phyloP scores from a whole-genome alignment of 768 basidiomycete species.

The Mycena vulgaris region DNA sequence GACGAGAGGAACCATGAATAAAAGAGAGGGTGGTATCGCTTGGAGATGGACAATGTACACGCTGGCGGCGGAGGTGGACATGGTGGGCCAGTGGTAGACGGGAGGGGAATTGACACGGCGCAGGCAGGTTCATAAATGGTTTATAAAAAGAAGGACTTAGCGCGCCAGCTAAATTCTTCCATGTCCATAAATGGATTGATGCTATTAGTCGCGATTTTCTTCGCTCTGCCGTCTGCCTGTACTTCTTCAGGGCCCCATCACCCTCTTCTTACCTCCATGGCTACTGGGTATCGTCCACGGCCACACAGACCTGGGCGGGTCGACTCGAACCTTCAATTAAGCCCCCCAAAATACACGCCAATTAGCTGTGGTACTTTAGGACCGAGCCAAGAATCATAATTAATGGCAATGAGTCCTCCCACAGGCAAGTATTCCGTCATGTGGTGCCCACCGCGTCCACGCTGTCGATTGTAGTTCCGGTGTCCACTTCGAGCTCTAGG shows the following conservation, averaged over 20 bases:
- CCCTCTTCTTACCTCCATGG: constrained; percentile 11
- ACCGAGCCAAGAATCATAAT: constrained; percentile 7
- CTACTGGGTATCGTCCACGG: constrained; percentile 6
- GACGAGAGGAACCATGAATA: constrained; percentile 38
- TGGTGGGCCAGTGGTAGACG: constrained; percentile 14
- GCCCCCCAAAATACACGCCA: constrained; percentile 10
- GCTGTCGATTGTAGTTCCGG: background rate
- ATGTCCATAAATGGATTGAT: too few species aligned
- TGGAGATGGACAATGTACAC: constrained; percentile 24
- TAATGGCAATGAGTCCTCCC: constrained; percentile 5
- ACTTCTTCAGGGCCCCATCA: constrained; percentile 16
- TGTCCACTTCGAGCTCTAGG: constrained; percentile 3
- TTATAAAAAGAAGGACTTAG: background rate
- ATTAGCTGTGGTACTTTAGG: constrained; percentile 11
- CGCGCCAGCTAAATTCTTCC: background rate
- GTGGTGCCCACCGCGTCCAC: constrained; percentile 13
- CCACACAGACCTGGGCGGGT: background rate
- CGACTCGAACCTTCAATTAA: background rate
- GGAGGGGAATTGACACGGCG: background rate
- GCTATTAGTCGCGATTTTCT: background rate
- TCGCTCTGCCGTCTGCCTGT: background rate
- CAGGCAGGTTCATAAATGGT: background rate
- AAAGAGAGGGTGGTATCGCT: constrained; percentile 35
- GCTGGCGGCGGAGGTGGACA: constrained; percentile 11
- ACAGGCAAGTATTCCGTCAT: background rate